Evolutionary conservation across 1,139 yeast species (phyloP).

Genomic region (Taiozyma sp.): DNA sequence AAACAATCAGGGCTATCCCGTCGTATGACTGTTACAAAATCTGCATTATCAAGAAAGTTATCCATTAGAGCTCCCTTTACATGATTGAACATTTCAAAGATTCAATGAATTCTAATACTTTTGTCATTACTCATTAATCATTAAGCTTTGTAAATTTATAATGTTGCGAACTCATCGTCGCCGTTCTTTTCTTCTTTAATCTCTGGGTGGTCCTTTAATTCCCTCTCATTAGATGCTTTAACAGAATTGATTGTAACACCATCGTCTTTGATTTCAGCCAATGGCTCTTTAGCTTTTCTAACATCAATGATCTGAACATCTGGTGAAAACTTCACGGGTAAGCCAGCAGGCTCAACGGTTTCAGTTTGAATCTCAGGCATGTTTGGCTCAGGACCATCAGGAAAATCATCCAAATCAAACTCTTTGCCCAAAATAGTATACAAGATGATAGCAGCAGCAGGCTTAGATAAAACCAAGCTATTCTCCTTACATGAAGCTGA

Average conservation of each 20-base stretch:
- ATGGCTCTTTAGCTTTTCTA: constrained; percentile 23
- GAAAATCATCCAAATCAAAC: constrained; percentile 47
- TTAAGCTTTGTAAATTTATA: not conserved
- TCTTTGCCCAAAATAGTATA: constrained; percentile 41
- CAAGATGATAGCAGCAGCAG: constrained; percentile 74
- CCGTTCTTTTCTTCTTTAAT: constrained; percentile 1
- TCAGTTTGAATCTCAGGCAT: constrained; percentile 65
- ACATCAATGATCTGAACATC: constrained; percentile 55
- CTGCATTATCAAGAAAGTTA: constrained; percentile 27
- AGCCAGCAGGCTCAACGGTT: constrained; percentile 52
- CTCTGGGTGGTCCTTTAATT: not conserved
- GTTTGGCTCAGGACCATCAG: constrained; percentile 81
- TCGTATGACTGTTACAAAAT: constrained; percentile 23
- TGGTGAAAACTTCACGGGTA: constrained; percentile 49
- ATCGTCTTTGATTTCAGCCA: constrained; percentile 18
- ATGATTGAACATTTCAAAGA: not conserved
- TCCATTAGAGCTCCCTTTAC: constrained; percentile 19
- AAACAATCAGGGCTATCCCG: constrained; percentile 26
- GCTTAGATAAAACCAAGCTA: constrained; percentile 78
- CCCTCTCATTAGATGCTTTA: not conserved
- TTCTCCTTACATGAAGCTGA: constrained; percentile 75
- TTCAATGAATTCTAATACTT: not conserved
- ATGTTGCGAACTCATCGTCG: constrained; percentile 6
- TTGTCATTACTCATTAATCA: not conserved
- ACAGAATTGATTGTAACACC: constrained; percentile 6